Conservation (phyloP, 1,139 yeast species). For the Suhomyces terraborum region DNA sequence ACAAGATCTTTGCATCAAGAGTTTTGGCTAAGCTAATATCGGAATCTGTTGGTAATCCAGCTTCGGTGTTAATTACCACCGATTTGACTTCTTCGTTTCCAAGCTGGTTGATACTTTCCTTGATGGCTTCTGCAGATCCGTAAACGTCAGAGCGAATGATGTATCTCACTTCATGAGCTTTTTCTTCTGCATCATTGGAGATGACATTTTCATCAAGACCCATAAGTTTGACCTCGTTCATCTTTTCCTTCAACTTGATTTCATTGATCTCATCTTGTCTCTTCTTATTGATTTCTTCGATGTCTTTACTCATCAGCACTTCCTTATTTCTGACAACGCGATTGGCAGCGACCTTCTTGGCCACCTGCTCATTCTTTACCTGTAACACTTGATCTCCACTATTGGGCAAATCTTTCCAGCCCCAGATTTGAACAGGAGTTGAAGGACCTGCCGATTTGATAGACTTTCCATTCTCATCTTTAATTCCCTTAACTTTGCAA, state of each 20-base stretch:
- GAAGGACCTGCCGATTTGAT: constrained; percentile 80
- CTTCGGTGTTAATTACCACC: constrained; percentile 68
- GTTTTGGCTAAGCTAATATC: constrained; percentile 83
- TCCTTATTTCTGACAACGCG: constrained; percentile 59
- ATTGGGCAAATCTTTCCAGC: constrained; percentile 92
- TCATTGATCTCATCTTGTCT: constrained; percentile 50
- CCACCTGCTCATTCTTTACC: constrained; percentile 70
- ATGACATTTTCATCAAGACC: constrained; percentile 54
- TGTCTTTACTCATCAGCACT: constrained; percentile 63
- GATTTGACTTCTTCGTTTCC: constrained; percentile 86
- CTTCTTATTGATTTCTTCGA: constrained; percentile 68
- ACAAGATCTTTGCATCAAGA: constrained; percentile 69
- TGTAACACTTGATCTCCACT: constrained; percentile 87
- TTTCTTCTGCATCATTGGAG: constrained; percentile 32
- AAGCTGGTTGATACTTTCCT: constrained; percentile 73
- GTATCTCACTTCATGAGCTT: constrained; percentile 49
- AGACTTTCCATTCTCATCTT: constrained; percentile 68
- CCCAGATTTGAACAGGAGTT: constrained; percentile 87
- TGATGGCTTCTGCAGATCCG: constrained; percentile 63
- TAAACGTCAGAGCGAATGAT: constrained; percentile 89
- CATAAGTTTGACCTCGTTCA: constrained; percentile 56
- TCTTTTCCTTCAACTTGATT: constrained; percentile 51
- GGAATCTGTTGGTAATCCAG: constrained; percentile 82
- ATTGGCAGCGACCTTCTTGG: constrained; percentile 72
- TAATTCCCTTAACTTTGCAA: constrained; percentile 83